Base-by-base conservation (phyloP, 1,139 yeast species). In the Saccharomyces hybrid region DNA sequence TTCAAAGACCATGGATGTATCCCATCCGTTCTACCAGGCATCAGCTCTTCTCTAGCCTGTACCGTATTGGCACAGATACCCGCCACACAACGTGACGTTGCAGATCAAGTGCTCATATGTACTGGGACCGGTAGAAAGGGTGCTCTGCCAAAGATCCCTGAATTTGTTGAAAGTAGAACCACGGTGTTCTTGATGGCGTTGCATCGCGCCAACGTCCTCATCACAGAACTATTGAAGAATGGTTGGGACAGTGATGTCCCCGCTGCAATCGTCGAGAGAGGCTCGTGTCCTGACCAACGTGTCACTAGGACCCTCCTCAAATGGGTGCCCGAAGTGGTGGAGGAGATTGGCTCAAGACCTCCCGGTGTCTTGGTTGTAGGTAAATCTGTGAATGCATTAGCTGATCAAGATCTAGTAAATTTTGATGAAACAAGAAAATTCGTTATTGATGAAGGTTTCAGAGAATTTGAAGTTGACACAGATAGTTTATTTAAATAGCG, bases 61-160 rank as follows among this genome's bases (percentile, higher is more conserved):
- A 91, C 97, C 0, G 84, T 88, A n/a, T 77, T 84, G 49, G 84
- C 96, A 0, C 78, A 82, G 53, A 88, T 91, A 46, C 96, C 98
- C 0, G 90, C 95, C 11, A 93, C 99, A 0, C 96, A 90, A 65
- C 76, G 99, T 59, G 95, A 88, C 48, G 90, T 88, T 2, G 89
- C 96, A 2, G 98, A 91, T 69, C 97, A 91, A 70, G 91, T 91
- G 1, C 76, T 91, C 54, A 83, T 93, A 29, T 89, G 96, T 69
- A 93, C 99, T 0, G 99, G 99, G 9, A 90, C 96, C 0, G 98
- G 97, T 0, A 81, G 95, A 56, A 82, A 85, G 44, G 98, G 98
- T 3, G 84, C 84, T 3, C 71, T 88, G 50, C 96, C 96, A 0
- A 76, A 76, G 51, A 73, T 88, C 16, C 98, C 99, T 0, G 85